Base-by-base conservation (phyloP, 495 filamentous ascomycete genomes). In the Aspergillus bridgeri region DNA sequence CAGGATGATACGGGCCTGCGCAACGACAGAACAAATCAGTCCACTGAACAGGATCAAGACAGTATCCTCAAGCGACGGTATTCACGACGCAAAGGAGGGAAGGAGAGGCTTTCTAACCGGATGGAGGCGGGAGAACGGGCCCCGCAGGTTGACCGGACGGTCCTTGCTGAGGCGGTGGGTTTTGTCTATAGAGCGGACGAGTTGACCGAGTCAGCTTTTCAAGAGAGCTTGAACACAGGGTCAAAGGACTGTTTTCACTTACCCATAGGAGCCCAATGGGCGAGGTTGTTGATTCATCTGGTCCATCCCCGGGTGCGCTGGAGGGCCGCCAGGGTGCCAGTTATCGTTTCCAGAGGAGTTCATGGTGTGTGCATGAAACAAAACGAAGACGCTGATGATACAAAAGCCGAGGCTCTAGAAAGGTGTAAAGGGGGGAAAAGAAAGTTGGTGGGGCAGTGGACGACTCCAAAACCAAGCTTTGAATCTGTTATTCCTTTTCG, bases 121-220 rank as follows among this genome's bases (percentile, higher is more conserved):
- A 60, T 63, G 79, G 79, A 57, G 75, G 77, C 58, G 78, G 72
- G 20, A 81, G 73, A 57, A 81, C 74, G 11, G 76, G 76, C 17
- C 79, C 79, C 17, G 76, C 73, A 51, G 75, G 65, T 63, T 82
- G 80, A 48, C 75, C 65, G 25, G 74, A 73, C 48, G 75, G 75
- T 23, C 70, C 74, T 70, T 79, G 78, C 52, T 80, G 76, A 63
- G 70, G 61, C 47, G 69, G 65, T 57, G 65, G 76, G 60, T 75
- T 79, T 68, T 78, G 76, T 56, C 76, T 79, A 51, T 38, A 54
- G 33, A 58, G 47, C 23, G 59, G 25, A 56, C 59, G 15, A 8
- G 24, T 53, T 52, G 38, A 48, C 15, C 18, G 15, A 24, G 44
- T 70, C 59, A 66, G 64, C 50, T 24, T 29, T 48, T 23, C 33